phyloP scores from a whole-genome alignment of 495 filamentous ascomycete genomes.

The Baudoinia panamericana region DNA sequence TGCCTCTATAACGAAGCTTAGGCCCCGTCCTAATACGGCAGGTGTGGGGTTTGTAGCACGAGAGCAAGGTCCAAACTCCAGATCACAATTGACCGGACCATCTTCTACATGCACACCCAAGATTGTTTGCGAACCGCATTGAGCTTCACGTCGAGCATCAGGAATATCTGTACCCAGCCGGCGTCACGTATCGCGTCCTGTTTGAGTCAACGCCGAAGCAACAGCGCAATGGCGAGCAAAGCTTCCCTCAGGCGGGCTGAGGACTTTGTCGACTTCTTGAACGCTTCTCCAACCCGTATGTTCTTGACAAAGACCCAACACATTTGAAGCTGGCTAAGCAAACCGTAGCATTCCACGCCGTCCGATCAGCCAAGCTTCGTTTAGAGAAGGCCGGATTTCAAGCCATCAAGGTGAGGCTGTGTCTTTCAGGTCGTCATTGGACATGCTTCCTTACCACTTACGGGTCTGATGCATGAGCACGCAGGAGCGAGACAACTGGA shows the following conservation, averaged over 20 bases:
- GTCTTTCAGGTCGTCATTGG: neutral
- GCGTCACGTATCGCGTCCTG: neutral
- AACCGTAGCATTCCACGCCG: slow-evolving; percentile 84
- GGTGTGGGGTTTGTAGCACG: no score
- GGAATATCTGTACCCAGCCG: neutral
- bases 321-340: no score
- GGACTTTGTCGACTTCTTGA: slow-evolving; percentile 87
- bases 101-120: no score
- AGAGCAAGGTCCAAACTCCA: no score
- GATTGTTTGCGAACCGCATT: no score
- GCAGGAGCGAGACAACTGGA: slow-evolving; percentile 82
- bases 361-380: slow-evolving; percentile 59
- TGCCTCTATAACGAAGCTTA: no score
- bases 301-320: no score
- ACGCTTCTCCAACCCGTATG: slow-evolving; percentile 88
- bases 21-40: no score
- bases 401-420: slow-evolving; percentile 71
- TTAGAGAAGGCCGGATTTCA: slow-evolving; percentile 72
- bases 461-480: neutral
- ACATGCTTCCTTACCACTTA: neutral
- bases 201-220: neutral
- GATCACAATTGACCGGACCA: no score
- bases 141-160: neutral
- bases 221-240: slow-evolving; percentile 15
- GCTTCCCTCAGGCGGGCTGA: slow-evolving; percentile 43